Percentiles rank a stretch among this genome's conserved stretches.
These are phyloP conservation scores for Fusarium bulbicola DNA, from an alignment of 2,329 filamentous ascomycete species.

Conservation along the genomic window DNA sequence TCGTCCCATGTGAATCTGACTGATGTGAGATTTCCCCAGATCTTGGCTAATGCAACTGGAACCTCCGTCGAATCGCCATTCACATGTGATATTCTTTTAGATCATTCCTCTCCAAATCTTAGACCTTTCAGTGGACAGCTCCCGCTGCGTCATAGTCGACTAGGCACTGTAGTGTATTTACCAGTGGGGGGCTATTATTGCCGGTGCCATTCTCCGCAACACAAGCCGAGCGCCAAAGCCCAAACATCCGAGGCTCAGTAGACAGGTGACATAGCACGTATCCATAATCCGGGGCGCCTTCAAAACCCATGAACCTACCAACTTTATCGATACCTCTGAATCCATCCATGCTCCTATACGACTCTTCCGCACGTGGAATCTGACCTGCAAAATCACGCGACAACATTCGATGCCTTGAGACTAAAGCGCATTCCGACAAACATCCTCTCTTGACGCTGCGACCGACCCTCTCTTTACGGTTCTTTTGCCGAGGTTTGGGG, in stretches of 20 bases:
- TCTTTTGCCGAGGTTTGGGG: constrained; percentile 36
- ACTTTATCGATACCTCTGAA: constrained; percentile 17
- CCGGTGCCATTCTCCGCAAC: constrained; percentile 30
- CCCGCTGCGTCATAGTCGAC: constrained; percentile 32
- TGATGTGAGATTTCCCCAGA: constrained; percentile 31
- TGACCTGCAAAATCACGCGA: constrained; percentile 12
- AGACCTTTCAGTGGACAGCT: constrained; percentile 8
- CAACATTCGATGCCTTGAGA: constrained; percentile 27
- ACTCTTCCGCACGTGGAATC: constrained; percentile 3
- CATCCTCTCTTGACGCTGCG: constrained; percentile 16
- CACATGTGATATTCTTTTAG: constrained; percentile 30
- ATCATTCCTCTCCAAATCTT: constrained; percentile 7
- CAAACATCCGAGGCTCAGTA: constrained; percentile 35
- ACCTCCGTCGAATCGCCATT: constrained; percentile 19
- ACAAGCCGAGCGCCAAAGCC: constrained; percentile 34
- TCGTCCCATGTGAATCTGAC: constrained; percentile 8
- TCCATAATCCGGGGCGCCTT: constrained; percentile 14
- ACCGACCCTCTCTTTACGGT: constrained; percentile 3
- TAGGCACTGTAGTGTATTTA: constrained; percentile 5
- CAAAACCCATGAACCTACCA: constrained; percentile 15
- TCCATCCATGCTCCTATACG: constrained; percentile 9
- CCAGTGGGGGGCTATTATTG: constrained; percentile 5
- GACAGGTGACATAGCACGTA: constrained; percentile 30
- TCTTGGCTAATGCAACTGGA: constrained; percentile 17
- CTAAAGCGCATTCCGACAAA: neutral